A percentile compares a stretch with the other conserved stretches of the same genome.
phyloP scores from a whole-genome alignment of 2,329 filamentous ascomycete species.

The Xylaria sp. region DNA sequence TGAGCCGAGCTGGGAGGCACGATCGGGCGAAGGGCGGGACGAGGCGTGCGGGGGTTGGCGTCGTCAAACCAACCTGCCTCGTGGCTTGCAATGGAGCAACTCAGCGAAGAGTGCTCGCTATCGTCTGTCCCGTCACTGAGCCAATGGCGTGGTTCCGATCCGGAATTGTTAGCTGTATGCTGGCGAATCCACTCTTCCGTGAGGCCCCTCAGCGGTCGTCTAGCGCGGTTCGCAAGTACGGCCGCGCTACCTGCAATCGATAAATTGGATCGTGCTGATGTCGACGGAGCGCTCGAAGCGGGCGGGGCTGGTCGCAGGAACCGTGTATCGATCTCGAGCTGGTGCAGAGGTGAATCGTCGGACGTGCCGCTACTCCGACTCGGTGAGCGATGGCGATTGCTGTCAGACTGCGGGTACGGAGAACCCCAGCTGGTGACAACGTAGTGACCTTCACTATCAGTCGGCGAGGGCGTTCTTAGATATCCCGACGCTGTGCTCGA shows the following conservation, averaged over 20 bases:
- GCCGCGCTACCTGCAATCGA: conserved; percentile 47
- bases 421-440: conserved; percentile 86
- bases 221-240: conserved; percentile 58
- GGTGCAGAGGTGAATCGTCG: conserved; percentile 56
- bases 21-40: conserved; percentile 34
- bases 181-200: conserved; percentile 84
- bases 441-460: conserved; percentile 40
- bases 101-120: conserved; percentile 71
- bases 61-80: conserved; percentile 46
- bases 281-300: conserved; percentile 35
- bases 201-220: conserved; percentile 56
- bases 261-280: conserved; percentile 27
- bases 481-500: conserved; percentile 51
- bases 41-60: conserved; percentile 44
- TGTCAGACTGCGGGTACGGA: conserved; percentile 68
- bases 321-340: conserved; percentile 56
- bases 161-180: conserved; percentile 66
- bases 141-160: conserved; percentile 72
- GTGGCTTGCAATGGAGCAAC: conserved; percentile 54
- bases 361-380: conserved; percentile 56
- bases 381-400: conserved; percentile 42
- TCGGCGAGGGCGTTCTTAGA: conserved; percentile 44
- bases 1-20: conserved; percentile 27
- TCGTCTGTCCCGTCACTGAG: conserved; percentile 70
- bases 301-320: conserved; percentile 55